phyloP scores from a whole-genome alignment of 768 basidiomycete genomes.

The Lactifluus subvellereus region DNA sequence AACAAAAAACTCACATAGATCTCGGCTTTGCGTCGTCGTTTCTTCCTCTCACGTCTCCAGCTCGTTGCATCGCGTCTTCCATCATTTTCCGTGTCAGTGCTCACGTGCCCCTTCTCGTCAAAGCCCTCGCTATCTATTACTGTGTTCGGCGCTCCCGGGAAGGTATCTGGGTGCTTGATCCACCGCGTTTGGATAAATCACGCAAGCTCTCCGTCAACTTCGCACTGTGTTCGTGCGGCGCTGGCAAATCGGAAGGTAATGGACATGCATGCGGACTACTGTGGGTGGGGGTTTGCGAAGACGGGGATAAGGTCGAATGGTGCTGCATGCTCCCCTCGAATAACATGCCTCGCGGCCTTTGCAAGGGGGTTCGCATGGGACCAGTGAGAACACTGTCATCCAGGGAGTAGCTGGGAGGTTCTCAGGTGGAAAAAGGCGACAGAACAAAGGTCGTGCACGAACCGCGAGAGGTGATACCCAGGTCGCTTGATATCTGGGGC shows the following conservation, averaged over 20 bases:
- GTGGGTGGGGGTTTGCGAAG: background rate
- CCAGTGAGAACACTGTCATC: constrained; percentile 25
- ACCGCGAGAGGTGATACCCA: constrained; percentile 65
- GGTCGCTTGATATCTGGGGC: constrained; percentile 56
- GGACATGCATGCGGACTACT: background rate
- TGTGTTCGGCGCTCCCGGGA: constrained; percentile 29
- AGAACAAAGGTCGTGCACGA: constrained; percentile 13
- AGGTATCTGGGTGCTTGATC: constrained; percentile 28
- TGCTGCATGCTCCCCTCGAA: constrained; percentile 5
- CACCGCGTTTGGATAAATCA: constrained; percentile 35
- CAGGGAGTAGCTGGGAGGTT: constrained; percentile 27
- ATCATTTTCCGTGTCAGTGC: constrained; percentile 22
- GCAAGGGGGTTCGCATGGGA: background rate
- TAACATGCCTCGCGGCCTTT: constrained; percentile 23
- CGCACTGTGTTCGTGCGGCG: background rate
- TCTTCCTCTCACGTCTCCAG: constrained; percentile 37
- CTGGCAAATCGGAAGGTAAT: background rate
- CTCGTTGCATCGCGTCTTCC: constrained; percentile 27
- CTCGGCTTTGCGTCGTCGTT: constrained; percentile 53
- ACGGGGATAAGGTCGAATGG: background rate
- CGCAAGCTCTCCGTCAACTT: constrained; percentile 38
- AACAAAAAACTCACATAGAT: constrained; percentile 53
- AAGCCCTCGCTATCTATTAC: constrained; percentile 29
- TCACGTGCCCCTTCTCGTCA: constrained; percentile 27
- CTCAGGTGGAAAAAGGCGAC: background rate